Percentiles rank a stretch among this genome's conserved stretches.
These are phyloP conservation scores for Candida gigantensis DNA, from an alignment of 1,139 yeast genomes.

Conservation along the genomic window DNA sequence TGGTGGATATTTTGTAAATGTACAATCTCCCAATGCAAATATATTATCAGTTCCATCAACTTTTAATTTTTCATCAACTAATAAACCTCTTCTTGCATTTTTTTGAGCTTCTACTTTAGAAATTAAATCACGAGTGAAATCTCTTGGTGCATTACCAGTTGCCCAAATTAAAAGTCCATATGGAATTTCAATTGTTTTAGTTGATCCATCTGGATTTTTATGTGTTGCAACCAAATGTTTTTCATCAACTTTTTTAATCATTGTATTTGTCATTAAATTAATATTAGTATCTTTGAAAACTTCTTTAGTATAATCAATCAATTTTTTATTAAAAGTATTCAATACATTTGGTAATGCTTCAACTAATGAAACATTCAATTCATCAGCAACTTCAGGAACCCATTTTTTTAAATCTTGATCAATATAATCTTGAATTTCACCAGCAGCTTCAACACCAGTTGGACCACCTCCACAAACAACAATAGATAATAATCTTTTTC, in stretches of 20 bases:
- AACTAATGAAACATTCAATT: constrained; percentile 78
- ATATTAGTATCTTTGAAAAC: constrained; percentile 80
- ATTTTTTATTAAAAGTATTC: constrained; percentile 81
- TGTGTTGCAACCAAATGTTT: constrained; percentile 68
- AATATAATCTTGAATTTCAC: constrained; percentile 90
- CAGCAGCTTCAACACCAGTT: constrained; percentile 96
- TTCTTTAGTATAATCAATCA: constrained; percentile 81
- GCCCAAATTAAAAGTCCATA: constrained; percentile 95
- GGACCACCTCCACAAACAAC: constrained; percentile 97
- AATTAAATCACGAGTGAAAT: constrained; percentile 68
- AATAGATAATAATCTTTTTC: constrained; percentile 77
- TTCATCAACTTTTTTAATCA: constrained; percentile 82
- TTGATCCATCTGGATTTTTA: constrained; percentile 45
- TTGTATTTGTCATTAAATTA: constrained; percentile 75
- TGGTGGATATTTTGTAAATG: constrained; percentile 87
- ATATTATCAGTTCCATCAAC: constrained; percentile 84
- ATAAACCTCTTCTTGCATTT: constrained; percentile 85
- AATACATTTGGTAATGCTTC: constrained; percentile 92
- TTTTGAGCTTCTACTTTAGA: constrained; percentile 76
- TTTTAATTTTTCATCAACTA: constrained; percentile 79
- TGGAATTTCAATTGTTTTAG: constrained; percentile 65
- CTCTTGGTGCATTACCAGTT: constrained; percentile 92
- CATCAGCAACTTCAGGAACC: constrained; percentile 84
- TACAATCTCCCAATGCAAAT: constrained; percentile 93
- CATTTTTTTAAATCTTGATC: constrained; percentile 87